Conservation (phyloP, 2,329 filamentous ascomycete species). For the Fusarium pininemorale region DNA sequence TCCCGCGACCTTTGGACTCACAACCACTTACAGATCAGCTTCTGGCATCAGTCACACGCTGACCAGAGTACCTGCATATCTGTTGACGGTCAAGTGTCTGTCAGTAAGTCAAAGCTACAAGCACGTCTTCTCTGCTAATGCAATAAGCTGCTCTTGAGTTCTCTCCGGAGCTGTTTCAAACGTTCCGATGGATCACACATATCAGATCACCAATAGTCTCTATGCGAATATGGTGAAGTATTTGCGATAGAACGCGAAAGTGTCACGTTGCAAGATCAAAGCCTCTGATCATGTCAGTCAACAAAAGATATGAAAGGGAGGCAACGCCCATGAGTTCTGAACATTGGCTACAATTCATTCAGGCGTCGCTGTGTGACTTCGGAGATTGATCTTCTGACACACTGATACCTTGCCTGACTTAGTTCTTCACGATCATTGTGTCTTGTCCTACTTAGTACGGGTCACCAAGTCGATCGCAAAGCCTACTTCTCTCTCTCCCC, state of each 20-base stretch:
- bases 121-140: neutral
- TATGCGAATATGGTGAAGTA: neutral
- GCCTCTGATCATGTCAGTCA: neutral
- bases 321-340: neutral
- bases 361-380: conserved; percentile 21
- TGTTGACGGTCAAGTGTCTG: neutral
- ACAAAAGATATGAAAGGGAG: conserved; percentile 6
- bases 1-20: neutral
- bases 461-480: conserved; percentile 15
- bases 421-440: conserved; percentile 26
- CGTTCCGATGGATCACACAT: neutral
- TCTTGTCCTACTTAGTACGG: conserved; percentile 29
- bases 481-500: neutral
- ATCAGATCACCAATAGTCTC: neutral
- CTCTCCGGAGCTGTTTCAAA: conserved; percentile 4
- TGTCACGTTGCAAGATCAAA: neutral
- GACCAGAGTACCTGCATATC: neutral
- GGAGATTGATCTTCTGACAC: conserved; percentile 21
- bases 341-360: conserved; percentile 9
- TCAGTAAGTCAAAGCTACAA: neutral
- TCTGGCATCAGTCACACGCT: neutral
- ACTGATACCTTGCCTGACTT: conserved; percentile 14
- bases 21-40: neutral
- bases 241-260: neutral
- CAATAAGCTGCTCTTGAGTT: neutral